phyloP scores from a whole-genome alignment of 176 grass and related monocot genomes.

The Poa pratensis region DNA sequence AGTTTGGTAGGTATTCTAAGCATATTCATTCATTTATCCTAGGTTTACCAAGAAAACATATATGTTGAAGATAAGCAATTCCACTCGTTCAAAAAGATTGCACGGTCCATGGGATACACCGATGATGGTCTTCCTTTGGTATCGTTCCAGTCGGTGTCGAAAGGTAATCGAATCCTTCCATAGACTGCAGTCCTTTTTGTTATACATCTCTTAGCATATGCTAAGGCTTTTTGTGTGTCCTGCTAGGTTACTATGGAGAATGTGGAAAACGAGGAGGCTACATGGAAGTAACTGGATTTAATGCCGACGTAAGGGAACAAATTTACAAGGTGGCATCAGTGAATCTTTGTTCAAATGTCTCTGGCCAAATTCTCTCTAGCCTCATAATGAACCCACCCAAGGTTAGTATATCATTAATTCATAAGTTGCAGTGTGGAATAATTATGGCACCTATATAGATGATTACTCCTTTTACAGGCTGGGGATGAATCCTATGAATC shows the following conservation, averaged over 20 bases:
- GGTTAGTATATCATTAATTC: constrained; percentile 46
- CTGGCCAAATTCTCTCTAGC: constrained; percentile 91
- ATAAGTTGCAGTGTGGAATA: neutral
- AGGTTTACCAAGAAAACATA: constrained; percentile 99
- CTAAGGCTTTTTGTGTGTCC: constrained; percentile 22
- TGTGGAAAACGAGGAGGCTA: constrained; percentile 99
- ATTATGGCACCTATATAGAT: constrained; percentile 18
- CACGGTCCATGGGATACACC: constrained; percentile 80
- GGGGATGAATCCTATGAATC: constrained; percentile 96
- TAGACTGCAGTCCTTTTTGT: neutral
- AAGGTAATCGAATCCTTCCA: constrained; percentile 59
- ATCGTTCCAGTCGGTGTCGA: constrained; percentile 92
- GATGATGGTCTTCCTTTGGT: constrained; percentile 83
- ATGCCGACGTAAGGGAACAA: constrained; percentile 90
- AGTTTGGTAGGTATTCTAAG: constrained; percentile 28
- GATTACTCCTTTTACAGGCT: constrained; percentile 56
- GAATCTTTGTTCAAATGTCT: constrained; percentile 93
- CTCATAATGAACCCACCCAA: constrained; percentile 99
- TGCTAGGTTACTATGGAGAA: constrained; percentile 91
- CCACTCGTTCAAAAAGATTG: constrained; percentile 93
- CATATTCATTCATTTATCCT: constrained; percentile 17
- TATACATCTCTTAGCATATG: constrained; percentile 16
- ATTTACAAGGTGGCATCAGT: constrained; percentile 99
- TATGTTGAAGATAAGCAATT: constrained; percentile 91
- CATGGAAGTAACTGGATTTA: constrained; percentile 96